These are phyloP conservation scores for Tricholoma furcatifolium DNA, from an alignment of 768 basidiomycete species.

Conservation along the genomic window DNA sequence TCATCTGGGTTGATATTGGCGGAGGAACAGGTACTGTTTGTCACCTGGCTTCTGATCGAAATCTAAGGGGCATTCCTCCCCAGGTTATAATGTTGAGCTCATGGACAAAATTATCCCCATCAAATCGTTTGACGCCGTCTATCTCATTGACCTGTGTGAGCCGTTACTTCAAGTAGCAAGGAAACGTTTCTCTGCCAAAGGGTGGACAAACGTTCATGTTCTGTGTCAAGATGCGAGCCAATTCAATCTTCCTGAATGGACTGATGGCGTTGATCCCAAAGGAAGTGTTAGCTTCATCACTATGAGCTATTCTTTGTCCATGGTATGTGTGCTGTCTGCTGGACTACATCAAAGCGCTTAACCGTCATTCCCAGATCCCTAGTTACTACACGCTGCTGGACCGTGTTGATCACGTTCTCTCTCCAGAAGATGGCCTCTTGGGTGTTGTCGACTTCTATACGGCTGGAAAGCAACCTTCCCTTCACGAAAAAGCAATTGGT, in stretches of 20 bases:
- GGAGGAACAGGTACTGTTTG: conserved; percentile 55
- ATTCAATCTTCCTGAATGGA: conserved; percentile 64
- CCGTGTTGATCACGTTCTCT: conserved; percentile 62
- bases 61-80: neutral
- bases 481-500: conserved; percentile 62
- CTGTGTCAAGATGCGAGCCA: conserved; percentile 71
- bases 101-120: conserved; percentile 66
- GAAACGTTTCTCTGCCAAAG: conserved; percentile 60
- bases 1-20: conserved; percentile 79
- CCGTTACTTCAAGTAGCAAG: conserved; percentile 70
- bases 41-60: neutral
- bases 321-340: conserved; percentile 32
- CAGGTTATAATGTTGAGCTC: conserved; percentile 62
- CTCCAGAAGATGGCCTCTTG: conserved; percentile 56
- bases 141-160: conserved; percentile 73
- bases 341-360: neutral
- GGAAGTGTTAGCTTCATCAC: conserved; percentile 56
- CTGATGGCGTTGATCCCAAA: conserved; percentile 44
- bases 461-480: conserved; percentile 50
- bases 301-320: conserved; percentile 57
- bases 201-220: conserved; percentile 74
- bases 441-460: conserved; percentile 78
- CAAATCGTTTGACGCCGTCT: conserved; percentile 61
- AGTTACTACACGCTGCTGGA: conserved; percentile 68
- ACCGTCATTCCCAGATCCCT: conserved; percentile 41